Base-by-base conservation (phyloP, 371 early-diverging fungal genomes). In the Mucor racemosus region DNA sequence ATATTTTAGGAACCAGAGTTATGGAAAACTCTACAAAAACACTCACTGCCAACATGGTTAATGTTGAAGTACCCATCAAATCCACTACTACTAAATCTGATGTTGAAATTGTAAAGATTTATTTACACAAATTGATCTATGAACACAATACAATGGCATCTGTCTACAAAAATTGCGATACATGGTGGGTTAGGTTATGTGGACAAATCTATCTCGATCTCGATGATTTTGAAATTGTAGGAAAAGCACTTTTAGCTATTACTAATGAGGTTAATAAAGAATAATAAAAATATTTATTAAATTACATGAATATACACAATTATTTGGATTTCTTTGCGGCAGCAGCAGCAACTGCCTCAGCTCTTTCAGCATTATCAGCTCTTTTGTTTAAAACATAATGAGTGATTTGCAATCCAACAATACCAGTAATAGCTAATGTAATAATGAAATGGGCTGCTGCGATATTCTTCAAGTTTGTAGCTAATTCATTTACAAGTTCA, bases 121-220 rank as follows among this genome's bases (percentile, higher is more conserved):
- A 82, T 39, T 68, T 77, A 26, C 61, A 76, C 36, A 58, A 71
- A 3, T 48, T 85, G 9, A 48, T 84, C 34, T 74, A 78, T 21
- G 75, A 79, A n/a, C 70, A 84, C 63, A 70, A 78, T 34, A 66
- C 83, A 7, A 78, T 70, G 41, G 64, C 79, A 0, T 71, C 78
- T 1, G 66, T 79, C 9, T 90, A 82, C 67, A 73, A 74, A 35
- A 81, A 84, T 57, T 75, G 74, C 19, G 78, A 74, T 5, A 55
- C 66, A 21, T 81, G 84, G 68, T 89, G 76, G 64, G 75, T 83
- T n/a, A 82, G 91, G 40, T 71, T 88, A 7, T 85, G 85, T 11
- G 75, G 80, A 4, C 90, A 91, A 64, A 78, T 91, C 54, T 90
- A 88, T 65, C 66, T 84, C 48, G 84, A 84, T 59, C 54, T 84